Evolutionary conservation across 805 yeast genomes (phyloP).

Genomic region (Zygosaccharomyces kombuchaensis): DNA sequence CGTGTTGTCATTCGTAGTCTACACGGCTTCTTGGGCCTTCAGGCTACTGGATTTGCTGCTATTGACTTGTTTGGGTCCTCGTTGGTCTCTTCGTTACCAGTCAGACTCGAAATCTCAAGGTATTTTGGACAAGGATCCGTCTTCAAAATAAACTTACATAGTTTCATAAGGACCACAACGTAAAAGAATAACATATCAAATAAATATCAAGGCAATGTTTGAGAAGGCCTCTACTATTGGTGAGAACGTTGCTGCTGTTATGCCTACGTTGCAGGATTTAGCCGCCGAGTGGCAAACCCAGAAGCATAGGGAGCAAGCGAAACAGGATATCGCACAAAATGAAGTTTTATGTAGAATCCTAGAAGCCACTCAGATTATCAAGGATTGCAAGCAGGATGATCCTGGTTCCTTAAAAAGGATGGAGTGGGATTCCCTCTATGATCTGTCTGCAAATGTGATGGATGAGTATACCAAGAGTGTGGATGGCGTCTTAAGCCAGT

Average conservation of each 20-base stretch:
- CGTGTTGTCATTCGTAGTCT: slow-evolving; percentile 74
- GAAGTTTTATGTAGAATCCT: slow-evolving; percentile 18
- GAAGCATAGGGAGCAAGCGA: slow-evolving; percentile 11
- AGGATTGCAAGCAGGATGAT: slow-evolving; percentile 4
- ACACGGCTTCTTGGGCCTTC: slow-evolving; percentile 63
- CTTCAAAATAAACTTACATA: not conserved
- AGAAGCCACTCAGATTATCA: slow-evolving; percentile 17
- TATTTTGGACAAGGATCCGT: slow-evolving; percentile 18
- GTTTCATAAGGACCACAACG: not conserved
- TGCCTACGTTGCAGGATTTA: slow-evolving; percentile 11
- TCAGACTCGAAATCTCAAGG: slow-evolving; percentile 27
- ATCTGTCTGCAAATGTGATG: slow-evolving; percentile 29
- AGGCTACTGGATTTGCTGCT: slow-evolving; percentile 53
- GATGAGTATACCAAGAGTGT: slow-evolving; percentile 29
- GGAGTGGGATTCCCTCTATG: slow-evolving; percentile 33
- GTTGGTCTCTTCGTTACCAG: slow-evolving; percentile 38
- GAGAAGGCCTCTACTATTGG: not conserved
- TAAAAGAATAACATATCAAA: not conserved
- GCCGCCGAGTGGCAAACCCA: slow-evolving; percentile 29
- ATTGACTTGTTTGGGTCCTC: slow-evolving; percentile 53
- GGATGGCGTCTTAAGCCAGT: slow-evolving; percentile 20
- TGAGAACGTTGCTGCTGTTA: not conserved
- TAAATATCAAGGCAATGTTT: not conserved
- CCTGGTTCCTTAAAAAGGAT: slow-evolving; percentile 11
- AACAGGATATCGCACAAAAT: slow-evolving; percentile 15